These are phyloP conservation scores for Penicillium frequentans DNA, from an alignment of 2,329 filamentous ascomycete genomes.

Conservation along the genomic window DNA sequence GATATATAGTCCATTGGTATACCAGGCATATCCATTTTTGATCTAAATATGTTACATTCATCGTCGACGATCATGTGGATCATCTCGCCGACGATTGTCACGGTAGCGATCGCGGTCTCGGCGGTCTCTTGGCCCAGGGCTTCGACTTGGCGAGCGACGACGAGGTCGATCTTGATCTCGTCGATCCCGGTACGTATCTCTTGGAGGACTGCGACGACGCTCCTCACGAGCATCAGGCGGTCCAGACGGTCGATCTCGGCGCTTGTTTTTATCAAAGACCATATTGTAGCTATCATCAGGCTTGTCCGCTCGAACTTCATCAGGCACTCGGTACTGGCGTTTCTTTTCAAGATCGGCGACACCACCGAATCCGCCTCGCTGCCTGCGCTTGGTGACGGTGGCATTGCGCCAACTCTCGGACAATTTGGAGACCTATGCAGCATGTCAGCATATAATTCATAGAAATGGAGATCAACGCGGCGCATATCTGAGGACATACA, in stretches of 20 bases:
- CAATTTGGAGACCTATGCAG: conserved; percentile 64
- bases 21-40: not conserved
- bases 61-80: conserved; percentile 29
- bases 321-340: conserved; percentile 79
- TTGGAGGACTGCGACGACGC: conserved; percentile 48
- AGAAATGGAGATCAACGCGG: not conserved
- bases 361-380: conserved; percentile 81
- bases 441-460: conserved; percentile 17
- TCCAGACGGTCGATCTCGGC: conserved; percentile 3
- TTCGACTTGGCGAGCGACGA: conserved; percentile 35
- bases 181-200: conserved; percentile 30
- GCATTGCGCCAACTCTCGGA: conserved; percentile 86
- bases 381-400: conserved; percentile 75
- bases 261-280: conserved; percentile 67
- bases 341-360: conserved; percentile 85
- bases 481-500: conserved; percentile 52
- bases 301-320: conserved; percentile 47
- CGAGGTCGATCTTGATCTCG: conserved; percentile 39
- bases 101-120: conserved; percentile 38
- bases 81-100: conserved; percentile 29
- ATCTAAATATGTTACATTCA: not conserved
- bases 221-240: conserved; percentile 17
- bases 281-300: conserved; percentile 67
- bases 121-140: conserved; percentile 26
- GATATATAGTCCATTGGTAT: not conserved